These are phyloP conservation scores for Ormosia emarginata DNA, from an alignment of 306 rosid species.

Conservation along the genomic window DNA sequence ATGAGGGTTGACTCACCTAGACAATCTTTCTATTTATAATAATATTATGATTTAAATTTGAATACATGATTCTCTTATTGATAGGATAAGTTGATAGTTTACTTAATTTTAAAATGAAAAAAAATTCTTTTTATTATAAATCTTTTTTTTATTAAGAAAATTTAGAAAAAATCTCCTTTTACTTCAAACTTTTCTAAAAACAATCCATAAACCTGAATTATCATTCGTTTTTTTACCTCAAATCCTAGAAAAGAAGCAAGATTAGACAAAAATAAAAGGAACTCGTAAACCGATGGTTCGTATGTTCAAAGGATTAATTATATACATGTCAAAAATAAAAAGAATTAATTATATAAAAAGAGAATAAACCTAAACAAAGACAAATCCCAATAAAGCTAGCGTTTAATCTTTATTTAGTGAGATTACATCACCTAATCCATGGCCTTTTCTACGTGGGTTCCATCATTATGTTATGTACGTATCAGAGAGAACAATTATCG, in stretches of 20 bases:
- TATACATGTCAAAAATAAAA: not conserved
- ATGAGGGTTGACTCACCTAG: no score
- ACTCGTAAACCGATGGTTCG: not conserved
- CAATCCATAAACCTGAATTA: no score
- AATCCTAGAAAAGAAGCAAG: not conserved
- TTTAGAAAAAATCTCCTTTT: no score
- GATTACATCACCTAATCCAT: not conserved
- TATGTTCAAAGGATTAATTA: not conserved
- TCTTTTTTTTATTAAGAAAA: no score
- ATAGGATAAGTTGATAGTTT: no score
- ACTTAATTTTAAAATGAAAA: no score
- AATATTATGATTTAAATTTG: no score
- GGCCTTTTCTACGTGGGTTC: not conserved
- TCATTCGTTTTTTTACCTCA: not conserved
- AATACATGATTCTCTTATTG: no score
- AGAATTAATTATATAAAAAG: not conserved
- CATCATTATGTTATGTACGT: no score
- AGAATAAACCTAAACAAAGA: not conserved
- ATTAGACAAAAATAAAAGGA: not conserved
- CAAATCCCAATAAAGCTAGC: not conserved
- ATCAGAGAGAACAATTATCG: not conserved
- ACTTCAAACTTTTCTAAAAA: no score
- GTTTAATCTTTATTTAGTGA: not conserved
- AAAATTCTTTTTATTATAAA: no score
- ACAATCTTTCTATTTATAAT: no score